phyloP scores from a whole-genome alignment of 805 yeast species.

The Candida fluviatilis region DNA sequence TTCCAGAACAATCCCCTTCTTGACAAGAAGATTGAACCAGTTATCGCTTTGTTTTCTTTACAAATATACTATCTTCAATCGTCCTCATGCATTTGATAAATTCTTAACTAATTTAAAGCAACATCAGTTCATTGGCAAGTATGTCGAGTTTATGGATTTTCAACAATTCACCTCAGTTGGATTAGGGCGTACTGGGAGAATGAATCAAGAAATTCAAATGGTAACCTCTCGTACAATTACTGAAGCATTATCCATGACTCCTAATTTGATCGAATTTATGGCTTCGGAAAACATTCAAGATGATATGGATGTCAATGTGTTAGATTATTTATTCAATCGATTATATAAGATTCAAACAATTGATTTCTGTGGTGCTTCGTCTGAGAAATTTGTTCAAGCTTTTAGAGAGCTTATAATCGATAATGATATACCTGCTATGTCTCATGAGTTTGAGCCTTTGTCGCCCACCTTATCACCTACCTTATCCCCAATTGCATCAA shows the following conservation, averaged over 20 bases:
- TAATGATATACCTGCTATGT: conserved; percentile 7
- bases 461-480: conserved; percentile 5
- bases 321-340: conserved; percentile 51
- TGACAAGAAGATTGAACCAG: conserved; percentile 55
- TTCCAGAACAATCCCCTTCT: conserved; percentile 48
- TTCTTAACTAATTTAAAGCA: conserved; percentile 52
- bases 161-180: conserved; percentile 88
- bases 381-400: conserved; percentile 54
- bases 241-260: conserved; percentile 57
- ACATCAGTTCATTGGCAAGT: conserved; percentile 47
- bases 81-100: conserved; percentile 75
- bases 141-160: conserved; percentile 76
- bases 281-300: conserved; percentile 84
- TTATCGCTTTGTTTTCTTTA: conserved; percentile 56
- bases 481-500: conserved; percentile 3
- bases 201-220: conserved; percentile 91
- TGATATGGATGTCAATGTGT: conserved; percentile 63
- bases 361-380: conserved; percentile 88
- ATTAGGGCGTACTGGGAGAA: conserved; percentile 79
- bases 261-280: conserved; percentile 71
- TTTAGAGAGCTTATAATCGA: conserved; percentile 42
- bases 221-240: conserved; percentile 72
- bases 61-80: conserved; percentile 67
- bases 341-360: conserved; percentile 58
- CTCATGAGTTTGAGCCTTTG: conserved; percentile 16